These are phyloP conservation scores for Aspergillus brasiliensis DNA, from an alignment of 2,329 filamentous ascomycete species.

Conservation along the genomic window DNA sequence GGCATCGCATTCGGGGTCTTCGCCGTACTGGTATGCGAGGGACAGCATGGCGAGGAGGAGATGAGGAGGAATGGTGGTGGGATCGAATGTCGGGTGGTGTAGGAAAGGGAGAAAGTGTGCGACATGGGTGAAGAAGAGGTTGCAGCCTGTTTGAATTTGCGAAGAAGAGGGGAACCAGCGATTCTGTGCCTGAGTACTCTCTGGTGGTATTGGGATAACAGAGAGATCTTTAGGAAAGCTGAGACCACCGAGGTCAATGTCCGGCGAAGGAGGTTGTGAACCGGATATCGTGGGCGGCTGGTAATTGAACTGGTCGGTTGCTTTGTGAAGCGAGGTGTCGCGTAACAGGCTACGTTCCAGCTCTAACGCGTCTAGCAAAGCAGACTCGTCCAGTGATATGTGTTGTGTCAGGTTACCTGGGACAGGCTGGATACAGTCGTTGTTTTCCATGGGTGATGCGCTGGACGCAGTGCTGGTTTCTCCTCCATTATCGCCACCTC, in stretches of 20 bases:
- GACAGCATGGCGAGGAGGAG: conserved; percentile 42
- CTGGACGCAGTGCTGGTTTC: too few relatives aligned
- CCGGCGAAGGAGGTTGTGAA: background rate
- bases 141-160: conserved; percentile 36
- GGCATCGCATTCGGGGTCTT: conserved; percentile 37
- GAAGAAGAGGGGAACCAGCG: conserved; percentile 34
- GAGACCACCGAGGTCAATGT: conserved; percentile 2
- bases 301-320: conserved; percentile 6
- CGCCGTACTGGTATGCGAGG: conserved; percentile 43
- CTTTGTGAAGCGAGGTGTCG: conserved; percentile 18
- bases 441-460: conserved; percentile 9
- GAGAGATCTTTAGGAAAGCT: conserved; percentile 6
- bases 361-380: conserved; percentile 13
- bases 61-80: conserved; percentile 21
- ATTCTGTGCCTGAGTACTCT: conserved; percentile 15
- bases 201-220: background rate
- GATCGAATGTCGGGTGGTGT: conserved; percentile 41
- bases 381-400: background rate
- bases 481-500: too few relatives aligned
- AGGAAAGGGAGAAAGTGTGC: conserved; percentile 44
- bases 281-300: background rate
- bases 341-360: conserved; percentile 20
- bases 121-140: conserved; percentile 41
- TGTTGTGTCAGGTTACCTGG: background rate
- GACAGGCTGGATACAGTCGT: background rate